Base-by-base conservation (phyloP, 2,329 filamentous ascomycete species). In the Penicillium sp. region DNA sequence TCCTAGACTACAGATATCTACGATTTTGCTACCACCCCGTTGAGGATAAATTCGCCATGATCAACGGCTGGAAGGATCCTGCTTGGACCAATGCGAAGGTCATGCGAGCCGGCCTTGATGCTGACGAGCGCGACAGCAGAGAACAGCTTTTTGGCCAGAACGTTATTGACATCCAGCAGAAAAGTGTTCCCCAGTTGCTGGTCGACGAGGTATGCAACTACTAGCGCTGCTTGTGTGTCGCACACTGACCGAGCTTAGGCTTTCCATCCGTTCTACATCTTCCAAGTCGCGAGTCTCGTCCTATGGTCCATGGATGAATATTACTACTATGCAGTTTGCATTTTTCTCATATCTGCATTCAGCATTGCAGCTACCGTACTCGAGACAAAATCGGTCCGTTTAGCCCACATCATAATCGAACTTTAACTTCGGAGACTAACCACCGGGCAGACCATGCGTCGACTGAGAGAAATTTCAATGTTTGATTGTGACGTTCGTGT, bases 261-360 rank as follows among this genome's bases (percentile, higher is more conserved):
- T 18, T 91, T 99, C 64, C 94, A 99, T 68, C 95, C 94, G 0
- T 99, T 99, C 70, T 99, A 99, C 69, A 88, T 99, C 50, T 99
- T 99, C 68, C 94, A 99, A 73, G 87, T 97, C 63, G 92, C 92
- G 43, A 97, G 94, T 76, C 78, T 99, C 59, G 74, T 95, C 36
- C 82, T 99, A 3, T 99, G 94, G 94, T 96, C 92, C 9, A 69
- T 96, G 61, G 94, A 99, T 67, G 81, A 95, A 63, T 99, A 99
- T 71, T 99, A 96, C 69, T 99, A 97, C 75, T 99, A 99, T 72
- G 94, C 94, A 4, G 81, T 86, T 14, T 95, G 92, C 69, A 99
- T 99, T 63, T 95, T 99, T 63, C 68, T 92, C 54, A 97, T 99
- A 72, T 99, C 95, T 0, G 81, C 94, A 40, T 88, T 91, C 62